Conservation (phyloP, 495 filamentous ascomycete genomes). For the Talaromyces adpressus region DNA sequence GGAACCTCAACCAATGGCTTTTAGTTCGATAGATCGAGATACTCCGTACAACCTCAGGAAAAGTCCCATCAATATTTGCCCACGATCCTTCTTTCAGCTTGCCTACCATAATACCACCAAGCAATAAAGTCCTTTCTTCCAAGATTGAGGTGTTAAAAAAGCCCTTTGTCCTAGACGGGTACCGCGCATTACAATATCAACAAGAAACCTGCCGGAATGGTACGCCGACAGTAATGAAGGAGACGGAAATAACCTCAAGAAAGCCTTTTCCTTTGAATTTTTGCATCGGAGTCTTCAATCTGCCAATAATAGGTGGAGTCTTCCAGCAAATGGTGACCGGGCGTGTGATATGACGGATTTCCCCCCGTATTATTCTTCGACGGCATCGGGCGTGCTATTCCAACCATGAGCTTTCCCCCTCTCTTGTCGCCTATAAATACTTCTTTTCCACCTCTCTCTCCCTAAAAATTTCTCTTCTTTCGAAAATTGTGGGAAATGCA, state of each 20-base stretch:
- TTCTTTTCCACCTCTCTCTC: background rate
- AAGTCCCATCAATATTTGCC: background rate
- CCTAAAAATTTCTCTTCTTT: background rate
- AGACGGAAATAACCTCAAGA: background rate
- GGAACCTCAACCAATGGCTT: background rate
- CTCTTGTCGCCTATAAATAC: background rate
- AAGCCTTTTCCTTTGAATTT: background rate
- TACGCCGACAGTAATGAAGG: background rate
- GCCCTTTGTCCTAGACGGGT: background rate
- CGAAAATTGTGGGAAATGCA: background rate
- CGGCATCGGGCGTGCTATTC: background rate
- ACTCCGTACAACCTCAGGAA: too few relatives aligned
- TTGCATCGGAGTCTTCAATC: background rate
- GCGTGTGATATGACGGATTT: background rate
- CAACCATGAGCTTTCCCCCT: background rate
- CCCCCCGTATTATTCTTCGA: background rate
- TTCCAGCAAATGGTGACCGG: background rate
- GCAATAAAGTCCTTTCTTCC: background rate
- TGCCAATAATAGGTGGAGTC: background rate
- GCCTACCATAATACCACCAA: background rate
- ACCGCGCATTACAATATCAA: background rate
- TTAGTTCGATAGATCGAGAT: background rate
- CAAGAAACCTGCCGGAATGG: background rate
- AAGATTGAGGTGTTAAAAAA: background rate
- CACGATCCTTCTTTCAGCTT: background rate